Conservation (phyloP, 2,329 filamentous ascomycete species). For the Fusarium sarcochroum region DNA sequence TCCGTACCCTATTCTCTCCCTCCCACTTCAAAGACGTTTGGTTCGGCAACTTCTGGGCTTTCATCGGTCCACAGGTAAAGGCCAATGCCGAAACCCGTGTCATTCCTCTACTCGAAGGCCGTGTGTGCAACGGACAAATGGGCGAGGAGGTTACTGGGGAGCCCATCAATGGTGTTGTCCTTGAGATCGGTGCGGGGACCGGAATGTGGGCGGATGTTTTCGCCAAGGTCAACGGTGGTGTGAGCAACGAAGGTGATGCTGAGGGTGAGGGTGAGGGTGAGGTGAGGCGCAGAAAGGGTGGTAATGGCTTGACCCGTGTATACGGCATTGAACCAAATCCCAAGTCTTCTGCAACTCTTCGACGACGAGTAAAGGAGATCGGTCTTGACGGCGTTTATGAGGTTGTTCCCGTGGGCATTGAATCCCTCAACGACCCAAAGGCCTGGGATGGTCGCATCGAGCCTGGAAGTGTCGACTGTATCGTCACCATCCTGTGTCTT, state of each 20-base stretch:
- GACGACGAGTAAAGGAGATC: constrained; percentile 61
- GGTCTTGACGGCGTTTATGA: constrained; percentile 71
- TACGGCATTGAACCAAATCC: constrained; percentile 76
- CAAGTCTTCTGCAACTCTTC: constrained; percentile 64
- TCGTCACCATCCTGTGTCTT: constrained; percentile 73
- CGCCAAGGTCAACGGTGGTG: constrained; percentile 46
- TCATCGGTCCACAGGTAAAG: constrained; percentile 65
- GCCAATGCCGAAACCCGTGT: constrained; percentile 59
- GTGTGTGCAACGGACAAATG: constrained; percentile 56
- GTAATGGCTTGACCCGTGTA: constrained; percentile 59
- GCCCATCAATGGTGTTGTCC: constrained; percentile 64
- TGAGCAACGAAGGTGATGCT: constrained; percentile 5
- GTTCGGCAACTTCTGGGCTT: constrained; percentile 74
- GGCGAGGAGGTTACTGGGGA: constrained; percentile 52
- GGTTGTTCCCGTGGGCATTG: constrained; percentile 73
- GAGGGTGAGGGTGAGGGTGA: constrained; percentile 46
- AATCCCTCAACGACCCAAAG: constrained; percentile 63
- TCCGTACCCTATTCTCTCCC: constrained; percentile 58
- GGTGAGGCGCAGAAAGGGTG: constrained; percentile 29
- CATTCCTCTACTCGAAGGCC: constrained; percentile 68
- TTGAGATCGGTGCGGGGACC: constrained; percentile 74
- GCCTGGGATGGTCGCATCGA: constrained; percentile 63
- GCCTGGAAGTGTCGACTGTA: constrained; percentile 68
- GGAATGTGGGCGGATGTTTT: constrained; percentile 74
- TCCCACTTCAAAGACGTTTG: constrained; percentile 63